Conservation (phyloP, 2,329 filamentous ascomycete species). For the Diaporthe vexans region DNA sequence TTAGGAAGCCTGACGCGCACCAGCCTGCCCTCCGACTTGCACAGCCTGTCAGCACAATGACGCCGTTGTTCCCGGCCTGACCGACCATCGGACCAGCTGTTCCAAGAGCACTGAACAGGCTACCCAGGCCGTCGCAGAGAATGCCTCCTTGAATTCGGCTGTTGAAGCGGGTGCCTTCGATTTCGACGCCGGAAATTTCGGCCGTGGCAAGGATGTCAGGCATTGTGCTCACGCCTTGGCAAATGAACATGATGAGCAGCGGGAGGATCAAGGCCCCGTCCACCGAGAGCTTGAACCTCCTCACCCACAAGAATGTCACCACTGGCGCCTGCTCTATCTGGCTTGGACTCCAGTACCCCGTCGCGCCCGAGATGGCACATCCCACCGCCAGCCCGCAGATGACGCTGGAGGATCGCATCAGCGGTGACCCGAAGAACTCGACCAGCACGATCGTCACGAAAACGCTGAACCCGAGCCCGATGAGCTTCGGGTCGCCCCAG, state of each 20-base stretch:
- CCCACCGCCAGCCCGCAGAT: constrained; percentile 75
- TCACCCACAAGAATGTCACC: constrained; percentile 78
- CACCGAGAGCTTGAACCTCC: constrained; percentile 75
- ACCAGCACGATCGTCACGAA: constrained; percentile 77
- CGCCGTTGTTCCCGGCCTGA: constrained; percentile 79
- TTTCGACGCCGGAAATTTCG: constrained; percentile 58
- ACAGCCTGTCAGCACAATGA: constrained; percentile 76
- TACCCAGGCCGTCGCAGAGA: constrained; percentile 76
- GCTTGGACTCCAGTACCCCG: constrained; percentile 73
- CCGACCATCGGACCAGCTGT: constrained; percentile 79
- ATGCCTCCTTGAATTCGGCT: constrained; percentile 79
- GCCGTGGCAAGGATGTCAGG: constrained; percentile 74
- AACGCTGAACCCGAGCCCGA: constrained; percentile 76
- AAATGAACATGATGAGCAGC: constrained; percentile 74
- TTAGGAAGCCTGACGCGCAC: constrained; percentile 74
- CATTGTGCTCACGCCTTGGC: constrained; percentile 74
- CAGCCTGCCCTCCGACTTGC: constrained; percentile 78
- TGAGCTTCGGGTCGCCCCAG: constrained; percentile 73
- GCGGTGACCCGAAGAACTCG: constrained; percentile 77
- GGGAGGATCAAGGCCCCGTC: constrained; percentile 78
- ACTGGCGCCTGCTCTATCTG: constrained; percentile 73
- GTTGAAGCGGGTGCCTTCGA: constrained; percentile 75
- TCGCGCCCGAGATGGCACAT: constrained; percentile 76
- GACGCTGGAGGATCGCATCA: constrained; percentile 78
- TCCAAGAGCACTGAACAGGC: constrained; percentile 72